These are phyloP conservation scores for Gnaphalium uliginosum DNA, from an alignment of 129 eudicot species.

Conservation along the genomic window DNA sequence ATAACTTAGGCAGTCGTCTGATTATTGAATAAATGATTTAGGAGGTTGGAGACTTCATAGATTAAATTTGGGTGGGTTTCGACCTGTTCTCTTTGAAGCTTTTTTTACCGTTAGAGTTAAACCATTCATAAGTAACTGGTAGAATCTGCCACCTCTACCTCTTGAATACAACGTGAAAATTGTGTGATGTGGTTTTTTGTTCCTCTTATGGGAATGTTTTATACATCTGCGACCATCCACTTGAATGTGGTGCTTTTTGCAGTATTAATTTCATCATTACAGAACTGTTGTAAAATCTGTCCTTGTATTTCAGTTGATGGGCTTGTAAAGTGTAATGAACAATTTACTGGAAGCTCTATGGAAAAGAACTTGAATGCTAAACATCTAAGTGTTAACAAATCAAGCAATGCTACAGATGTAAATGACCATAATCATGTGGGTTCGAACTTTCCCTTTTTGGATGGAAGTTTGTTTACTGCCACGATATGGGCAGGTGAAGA, in stretches of 20 bases:
- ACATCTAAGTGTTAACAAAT: slow-evolving; percentile 35
- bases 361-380: slow-evolving; percentile 47
- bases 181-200: not conserved
- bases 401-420: slow-evolving; percentile 46
- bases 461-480: slow-evolving; percentile 73
- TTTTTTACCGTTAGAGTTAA: not conserved
- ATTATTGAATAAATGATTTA: no score
- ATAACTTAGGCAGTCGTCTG: not conserved
- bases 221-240: slow-evolving; percentile 4
- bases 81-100: not conserved
- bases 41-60: no score
- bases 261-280: not conserved
- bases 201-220: not conserved
- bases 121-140: not conserved
- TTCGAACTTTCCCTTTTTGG: slow-evolving; percentile 69
- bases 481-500: slow-evolving; percentile 82
- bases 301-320: slow-evolving; percentile 71
- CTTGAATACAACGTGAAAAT: not conserved
- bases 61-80: not conserved
- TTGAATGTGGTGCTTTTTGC: not conserved
- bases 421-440: slow-evolving; percentile 52
- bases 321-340: slow-evolving; percentile 64
- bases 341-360: slow-evolving; percentile 41
- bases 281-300: not conserved
- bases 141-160: not conserved